Conservation (phyloP, 768 basidiomycete species). For the Cystofilobasidium capitatum region DNA sequence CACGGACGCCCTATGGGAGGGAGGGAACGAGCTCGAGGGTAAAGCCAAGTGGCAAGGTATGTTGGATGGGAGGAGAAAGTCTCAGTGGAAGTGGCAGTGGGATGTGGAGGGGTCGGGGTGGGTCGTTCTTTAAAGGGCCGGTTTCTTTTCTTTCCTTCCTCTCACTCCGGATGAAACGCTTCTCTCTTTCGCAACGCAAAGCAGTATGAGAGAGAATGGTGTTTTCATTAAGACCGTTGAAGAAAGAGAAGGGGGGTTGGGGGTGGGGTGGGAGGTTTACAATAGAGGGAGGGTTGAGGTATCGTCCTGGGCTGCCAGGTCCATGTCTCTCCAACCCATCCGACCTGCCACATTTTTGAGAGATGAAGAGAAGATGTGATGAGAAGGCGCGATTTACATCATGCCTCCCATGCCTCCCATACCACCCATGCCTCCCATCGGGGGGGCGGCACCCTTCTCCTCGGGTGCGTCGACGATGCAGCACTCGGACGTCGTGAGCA, state of each 20-base stretch:
- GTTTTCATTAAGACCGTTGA: too few species aligned
- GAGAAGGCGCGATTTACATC: not conserved
- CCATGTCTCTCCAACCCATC: not conserved
- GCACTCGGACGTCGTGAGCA: constrained; percentile 86
- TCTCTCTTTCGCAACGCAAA: too few species aligned
- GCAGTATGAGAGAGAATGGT: too few species aligned
- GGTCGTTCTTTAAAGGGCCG: constrained; percentile 1
- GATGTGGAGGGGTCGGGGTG: constrained; percentile 11
- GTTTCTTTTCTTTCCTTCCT: too few species aligned
- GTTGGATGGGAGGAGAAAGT: not conserved
- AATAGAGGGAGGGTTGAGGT: too few species aligned
- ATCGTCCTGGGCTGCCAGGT: not conserved
- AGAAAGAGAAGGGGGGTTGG: too few species aligned
- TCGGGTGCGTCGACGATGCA: constrained; percentile 79
- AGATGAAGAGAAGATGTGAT: not conserved
- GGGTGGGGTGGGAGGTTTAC: not conserved
- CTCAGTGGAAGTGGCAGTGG: constrained; percentile 1
- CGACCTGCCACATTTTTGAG: too few species aligned
- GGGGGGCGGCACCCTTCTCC: constrained; percentile 54
- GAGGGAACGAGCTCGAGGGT: constrained; percentile 1
- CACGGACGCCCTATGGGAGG: not conserved
- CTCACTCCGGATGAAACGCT: too few species aligned
- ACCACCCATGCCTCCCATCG: constrained; percentile 42
- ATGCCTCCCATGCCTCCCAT: constrained; percentile 39
- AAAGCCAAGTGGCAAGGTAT: constrained; percentile 6